Percentiles rank a stretch among this genome's conserved stretches.
Conservation (phyloP, 306 rosid genomes). For the Cyamopsis tetragonoloba region DNA sequence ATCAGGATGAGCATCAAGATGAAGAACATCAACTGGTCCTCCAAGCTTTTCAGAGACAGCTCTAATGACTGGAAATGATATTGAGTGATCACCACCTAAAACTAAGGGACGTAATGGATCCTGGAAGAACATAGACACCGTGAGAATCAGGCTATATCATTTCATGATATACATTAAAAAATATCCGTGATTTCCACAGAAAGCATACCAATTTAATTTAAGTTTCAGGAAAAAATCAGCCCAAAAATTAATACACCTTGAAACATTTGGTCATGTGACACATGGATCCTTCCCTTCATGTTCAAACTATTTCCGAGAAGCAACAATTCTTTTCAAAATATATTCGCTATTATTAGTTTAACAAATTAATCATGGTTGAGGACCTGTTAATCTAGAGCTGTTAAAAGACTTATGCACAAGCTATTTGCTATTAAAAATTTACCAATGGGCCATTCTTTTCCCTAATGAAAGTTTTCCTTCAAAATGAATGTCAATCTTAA, state of each 20-base stretch:
- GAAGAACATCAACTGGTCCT: conserved; percentile 89
- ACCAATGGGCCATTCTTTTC: not conserved
- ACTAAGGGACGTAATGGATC: conserved; percentile 85
- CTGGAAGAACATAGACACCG: conserved; percentile 34
- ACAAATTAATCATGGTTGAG: not conserved
- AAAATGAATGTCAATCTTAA: not conserved
- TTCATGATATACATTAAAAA: too few species aligned
- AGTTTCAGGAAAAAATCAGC: not conserved
- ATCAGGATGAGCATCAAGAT: conserved; percentile 98
- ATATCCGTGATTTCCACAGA: conserved; percentile 19
- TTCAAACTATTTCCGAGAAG: conserved; percentile 12
- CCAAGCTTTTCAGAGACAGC: conserved; percentile 95
- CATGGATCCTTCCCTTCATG: not conserved
- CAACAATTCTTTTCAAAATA: not conserved
- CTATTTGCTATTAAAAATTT: not conserved
- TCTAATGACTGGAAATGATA: conserved; percentile 85
- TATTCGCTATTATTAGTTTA: not conserved
- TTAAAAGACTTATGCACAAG: not conserved
- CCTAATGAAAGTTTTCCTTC: not conserved
- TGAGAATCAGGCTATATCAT: conserved; percentile 23
- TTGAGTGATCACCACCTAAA: conserved; percentile 96
- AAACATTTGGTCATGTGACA: not conserved
- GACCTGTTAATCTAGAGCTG: not conserved
- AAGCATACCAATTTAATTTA: not conserved
- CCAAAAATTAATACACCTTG: not conserved